Base-by-base conservation (phyloP, 192 early-diverging fungal genomes). In the Jimgerdemannia lactiflua region DNA sequence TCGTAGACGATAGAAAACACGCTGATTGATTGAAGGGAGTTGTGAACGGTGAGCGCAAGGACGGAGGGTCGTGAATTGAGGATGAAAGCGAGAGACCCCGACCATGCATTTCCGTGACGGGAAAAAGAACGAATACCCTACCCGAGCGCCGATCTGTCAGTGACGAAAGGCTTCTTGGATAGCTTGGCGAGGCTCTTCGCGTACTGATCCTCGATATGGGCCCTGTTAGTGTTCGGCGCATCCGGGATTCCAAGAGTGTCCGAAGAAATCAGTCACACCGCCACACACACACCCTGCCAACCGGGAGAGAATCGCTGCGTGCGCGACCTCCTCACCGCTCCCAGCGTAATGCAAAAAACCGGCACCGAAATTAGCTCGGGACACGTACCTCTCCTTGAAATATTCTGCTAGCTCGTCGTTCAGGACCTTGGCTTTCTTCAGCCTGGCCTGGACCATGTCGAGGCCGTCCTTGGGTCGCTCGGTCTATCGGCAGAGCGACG, bases 371-470 rank as follows among this genome's bases (percentile, higher is more conserved):
- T 29, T 29, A 29, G 29, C 4, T 3, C 43, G 7, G 64, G 14
- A 68, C 49, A 68, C 43, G 67, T 86, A 88, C 88, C 88, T 75
- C 69, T 89, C 88, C 75, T 79, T 80, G 69, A 87, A 84, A 42
- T 89, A 89, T 39, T 85, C 83, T 17, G 86, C 88, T 29, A 89
- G 44, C 44, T 89, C 86, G 8, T 85, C 86, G 75, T 86, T 84
- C 4, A 88, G 64, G 10, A 74, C 66, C 59, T 83, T 77, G 63
- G 79, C 82, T 59, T 79, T 79, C 73, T 78, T 77, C 72, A 89
- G 73, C 54, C 86, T 79, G n/a, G 74, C 18, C 73, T 89, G 86
- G 10, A 85, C 78, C n/a, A 74, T 74, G 44, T 85, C 83, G 40
- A 89, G 78, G 43, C 82, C 83, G 65, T 86, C 78, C 73, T 86